Evolutionary conservation across 2,329 filamentous ascomycete species (phyloP).

Genomic region (Epichloe festucae): DNA sequence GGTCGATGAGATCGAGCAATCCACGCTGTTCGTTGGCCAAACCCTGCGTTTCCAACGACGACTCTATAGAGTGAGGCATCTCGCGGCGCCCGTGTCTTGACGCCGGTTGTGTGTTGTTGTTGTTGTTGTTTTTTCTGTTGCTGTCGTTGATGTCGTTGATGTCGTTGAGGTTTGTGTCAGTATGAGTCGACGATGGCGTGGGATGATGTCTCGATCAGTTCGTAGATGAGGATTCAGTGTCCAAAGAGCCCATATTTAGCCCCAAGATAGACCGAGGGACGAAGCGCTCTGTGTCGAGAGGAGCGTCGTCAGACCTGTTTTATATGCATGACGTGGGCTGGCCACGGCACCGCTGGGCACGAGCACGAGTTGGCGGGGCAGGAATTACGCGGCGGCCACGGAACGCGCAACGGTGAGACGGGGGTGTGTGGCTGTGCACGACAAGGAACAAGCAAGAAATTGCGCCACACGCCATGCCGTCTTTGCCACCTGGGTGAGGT

Average conservation of each 20-base stretch:
- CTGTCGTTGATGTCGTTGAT: background rate
- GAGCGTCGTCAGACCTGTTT: background rate
- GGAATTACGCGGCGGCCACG: background rate
- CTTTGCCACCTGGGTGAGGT: no score
- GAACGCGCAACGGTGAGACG: background rate
- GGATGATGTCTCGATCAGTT: background rate
- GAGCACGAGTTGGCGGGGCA: background rate
- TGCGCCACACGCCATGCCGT: background rate
- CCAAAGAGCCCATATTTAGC: slow-evolving; percentile 8
- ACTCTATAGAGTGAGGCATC: slow-evolving; percentile 31
- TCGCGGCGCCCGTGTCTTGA: slow-evolving; percentile 14
- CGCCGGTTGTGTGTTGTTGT: background rate
- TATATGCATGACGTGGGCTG: background rate
- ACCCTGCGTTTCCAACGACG: slow-evolving; percentile 34
- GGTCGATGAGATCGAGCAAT: slow-evolving; percentile 44
- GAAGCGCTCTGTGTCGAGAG: background rate
- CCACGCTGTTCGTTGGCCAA: slow-evolving; percentile 41
- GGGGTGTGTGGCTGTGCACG: background rate
- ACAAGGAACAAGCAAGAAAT: no score
- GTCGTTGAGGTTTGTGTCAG: background rate
- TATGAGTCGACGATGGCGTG: background rate
- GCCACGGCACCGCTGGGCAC: background rate
- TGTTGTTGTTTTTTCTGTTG: background rate
- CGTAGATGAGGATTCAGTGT: background rate
- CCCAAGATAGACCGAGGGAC: background rate